Percentiles rank a stretch among this genome's conserved stretches.
Evolutionary conservation across 2,329 filamentous ascomycete genomes (phyloP).

Genomic region (Neophaeococcomyces aloes): DNA sequence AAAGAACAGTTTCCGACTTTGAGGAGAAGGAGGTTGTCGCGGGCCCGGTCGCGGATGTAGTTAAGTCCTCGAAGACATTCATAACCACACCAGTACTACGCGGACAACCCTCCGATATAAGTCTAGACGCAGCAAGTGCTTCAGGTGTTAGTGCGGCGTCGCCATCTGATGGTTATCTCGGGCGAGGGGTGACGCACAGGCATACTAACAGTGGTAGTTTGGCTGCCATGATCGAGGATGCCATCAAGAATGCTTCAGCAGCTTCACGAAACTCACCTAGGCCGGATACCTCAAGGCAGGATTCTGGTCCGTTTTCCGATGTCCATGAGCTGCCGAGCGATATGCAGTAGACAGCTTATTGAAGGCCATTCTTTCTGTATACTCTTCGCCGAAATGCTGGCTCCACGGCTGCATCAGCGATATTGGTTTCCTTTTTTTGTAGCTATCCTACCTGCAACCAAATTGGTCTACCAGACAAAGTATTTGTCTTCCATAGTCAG

Average conservation of each 20-base stretch:
- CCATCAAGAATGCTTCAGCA: constrained; percentile 21
- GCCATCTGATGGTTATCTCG: constrained; percentile 7
- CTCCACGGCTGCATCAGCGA: too few relatives aligned
- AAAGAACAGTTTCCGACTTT: constrained; percentile 7
- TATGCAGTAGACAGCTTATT: neutral
- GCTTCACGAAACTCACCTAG: constrained; percentile 10
- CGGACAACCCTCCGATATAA: constrained; percentile 10
- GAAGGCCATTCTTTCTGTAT: neutral
- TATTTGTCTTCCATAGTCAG: too few relatives aligned
- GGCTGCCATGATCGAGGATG: constrained; percentile 24
- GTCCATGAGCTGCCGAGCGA: constrained; percentile 26
- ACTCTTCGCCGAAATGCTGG: neutral
- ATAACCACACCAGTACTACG: constrained; percentile 4
- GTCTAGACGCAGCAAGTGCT: constrained; percentile 16
- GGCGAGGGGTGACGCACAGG: constrained; percentile 9
- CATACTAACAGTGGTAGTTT: constrained; percentile 23
- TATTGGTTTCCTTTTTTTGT: too few relatives aligned
- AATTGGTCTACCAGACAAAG: too few relatives aligned
- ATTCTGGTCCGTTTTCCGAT: constrained; percentile 35
- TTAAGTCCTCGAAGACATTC: constrained; percentile 1
- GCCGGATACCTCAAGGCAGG: constrained; percentile 22
- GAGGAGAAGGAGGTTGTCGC: constrained; percentile 20
- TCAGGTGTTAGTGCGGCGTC: constrained; percentile 17
- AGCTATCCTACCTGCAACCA: too few relatives aligned
- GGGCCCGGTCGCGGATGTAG: constrained; percentile 1